Evolutionary conservation across 768 basidiomycete species (phyloP).

Genomic region (Boletus fagicola): DNA sequence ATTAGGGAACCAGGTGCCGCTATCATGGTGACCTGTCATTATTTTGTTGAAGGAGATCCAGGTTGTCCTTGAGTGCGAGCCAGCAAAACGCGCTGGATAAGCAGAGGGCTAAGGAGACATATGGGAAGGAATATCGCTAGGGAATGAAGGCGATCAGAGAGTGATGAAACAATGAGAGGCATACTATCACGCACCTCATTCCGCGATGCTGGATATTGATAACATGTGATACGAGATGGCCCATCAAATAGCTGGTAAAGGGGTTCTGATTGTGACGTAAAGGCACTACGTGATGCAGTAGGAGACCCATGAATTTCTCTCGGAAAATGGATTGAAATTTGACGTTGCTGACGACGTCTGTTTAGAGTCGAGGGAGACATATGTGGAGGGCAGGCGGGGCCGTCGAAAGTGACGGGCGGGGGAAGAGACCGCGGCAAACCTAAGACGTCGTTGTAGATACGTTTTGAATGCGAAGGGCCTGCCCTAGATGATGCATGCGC

Average conservation of each 20-base stretch:
- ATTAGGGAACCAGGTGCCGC: neutral
- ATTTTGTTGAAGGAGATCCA: neutral
- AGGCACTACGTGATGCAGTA: conserved; percentile 5
- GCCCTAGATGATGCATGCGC: conserved; percentile 8
- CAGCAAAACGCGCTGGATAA: conserved; percentile 27
- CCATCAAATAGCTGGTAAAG: conserved; percentile 45
- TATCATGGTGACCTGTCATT: neutral
- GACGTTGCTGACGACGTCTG: conserved; percentile 14
- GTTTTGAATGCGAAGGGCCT: conserved; percentile 3
- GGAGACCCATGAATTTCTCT: conserved; percentile 7
- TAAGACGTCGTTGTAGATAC: conserved; percentile 8
- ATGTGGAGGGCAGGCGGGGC: conserved; percentile 42
- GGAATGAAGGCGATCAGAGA: neutral
- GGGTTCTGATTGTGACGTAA: conserved; percentile 31
- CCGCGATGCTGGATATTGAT: conserved; percentile 10
- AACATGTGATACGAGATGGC: conserved; percentile 37
- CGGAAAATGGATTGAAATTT: neutral
- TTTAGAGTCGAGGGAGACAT: conserved; percentile 15
- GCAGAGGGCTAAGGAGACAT: conserved; percentile 11
- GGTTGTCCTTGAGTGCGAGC: conserved; percentile 16
- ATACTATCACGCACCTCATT: conserved; percentile 18
- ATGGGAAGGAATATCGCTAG: conserved; percentile 8
- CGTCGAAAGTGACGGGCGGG: conserved; percentile 47
- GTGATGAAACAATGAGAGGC: neutral
- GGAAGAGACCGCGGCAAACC: conserved; percentile 37